Evolutionary conservation across 306 rosid genomes (phyloP).

Genomic region (Quercus wislizeni): DNA sequence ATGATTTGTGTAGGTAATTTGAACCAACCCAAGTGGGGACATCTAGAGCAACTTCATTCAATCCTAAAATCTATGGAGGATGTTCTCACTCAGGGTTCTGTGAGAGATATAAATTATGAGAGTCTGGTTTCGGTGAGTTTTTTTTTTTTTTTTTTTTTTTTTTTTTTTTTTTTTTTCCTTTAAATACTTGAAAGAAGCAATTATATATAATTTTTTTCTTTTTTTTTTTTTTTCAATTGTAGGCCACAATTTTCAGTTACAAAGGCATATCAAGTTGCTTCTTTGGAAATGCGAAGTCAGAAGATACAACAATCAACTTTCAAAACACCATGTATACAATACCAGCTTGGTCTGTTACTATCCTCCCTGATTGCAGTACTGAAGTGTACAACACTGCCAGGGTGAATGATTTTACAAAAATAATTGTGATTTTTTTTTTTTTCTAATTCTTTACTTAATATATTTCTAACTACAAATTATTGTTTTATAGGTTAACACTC

Average conservation of each 20-base stretch:
- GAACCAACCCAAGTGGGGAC: constrained; percentile 48
- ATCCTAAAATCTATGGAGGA: constrained; percentile 19
- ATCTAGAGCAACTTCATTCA: constrained; percentile 29
- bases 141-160: background rate
- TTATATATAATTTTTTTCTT: background rate
- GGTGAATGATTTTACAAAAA: background rate
- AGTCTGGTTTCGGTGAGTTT: background rate
- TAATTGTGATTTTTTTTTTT: too few species aligned
- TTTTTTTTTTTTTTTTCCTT: too few species aligned
- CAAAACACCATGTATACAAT: constrained; percentile 1
- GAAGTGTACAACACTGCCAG: constrained; percentile 46
- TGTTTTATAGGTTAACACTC: constrained; percentile 27
- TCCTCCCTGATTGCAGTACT: constrained; percentile 20
- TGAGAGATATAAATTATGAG: background rate
- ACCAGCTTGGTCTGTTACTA: constrained; percentile 40
- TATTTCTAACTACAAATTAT: background rate
- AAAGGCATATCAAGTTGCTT: constrained; percentile 26
- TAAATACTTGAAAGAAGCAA: background rate
- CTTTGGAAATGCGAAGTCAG: constrained; percentile 20
- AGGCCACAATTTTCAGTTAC: constrained; percentile 25
- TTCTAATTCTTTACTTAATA: background rate
- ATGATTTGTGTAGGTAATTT: constrained; percentile 20
- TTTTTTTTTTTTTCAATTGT: background rate
- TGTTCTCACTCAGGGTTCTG: constrained; percentile 8
- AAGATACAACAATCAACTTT: constrained; percentile 16